Evolutionary conservation across 768 basidiomycete species (phyloP).

Genomic region (Lactarius hatsudake): DNA sequence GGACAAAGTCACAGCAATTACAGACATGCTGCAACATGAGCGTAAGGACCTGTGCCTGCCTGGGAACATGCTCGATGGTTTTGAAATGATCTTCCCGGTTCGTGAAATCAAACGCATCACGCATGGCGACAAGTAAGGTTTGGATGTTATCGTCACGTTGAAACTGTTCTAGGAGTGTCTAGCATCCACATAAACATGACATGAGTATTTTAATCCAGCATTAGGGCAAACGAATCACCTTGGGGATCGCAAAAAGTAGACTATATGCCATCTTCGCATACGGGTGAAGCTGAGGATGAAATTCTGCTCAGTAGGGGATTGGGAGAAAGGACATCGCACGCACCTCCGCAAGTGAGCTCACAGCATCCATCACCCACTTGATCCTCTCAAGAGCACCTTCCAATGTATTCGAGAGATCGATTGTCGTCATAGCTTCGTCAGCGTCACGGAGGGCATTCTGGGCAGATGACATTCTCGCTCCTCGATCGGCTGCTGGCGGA

Average conservation of each 20-base stretch:
- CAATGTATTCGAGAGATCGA: not conserved
- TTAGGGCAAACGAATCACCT: not conserved
- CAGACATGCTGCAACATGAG: not conserved
- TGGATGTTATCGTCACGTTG: not conserved
- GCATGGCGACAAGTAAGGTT: not conserved
- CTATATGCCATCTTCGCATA: not conserved
- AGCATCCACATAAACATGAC: not conserved
- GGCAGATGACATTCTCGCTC: not conserved
- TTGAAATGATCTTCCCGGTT: not conserved
- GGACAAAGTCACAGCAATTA: not conserved
- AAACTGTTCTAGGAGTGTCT: not conserved
- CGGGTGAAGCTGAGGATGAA: not conserved
- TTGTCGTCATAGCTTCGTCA: not conserved
- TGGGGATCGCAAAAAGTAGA: not conserved
- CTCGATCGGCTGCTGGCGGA: not conserved
- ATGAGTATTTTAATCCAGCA: not conserved
- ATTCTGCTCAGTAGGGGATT: not conserved
- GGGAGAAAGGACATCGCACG: not conserved
- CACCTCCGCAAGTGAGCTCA: not conserved
- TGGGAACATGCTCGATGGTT: not conserved
- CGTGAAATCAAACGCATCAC: not conserved
- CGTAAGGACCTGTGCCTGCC: not conserved
- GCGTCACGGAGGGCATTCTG: not conserved
- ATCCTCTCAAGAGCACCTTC: not conserved
- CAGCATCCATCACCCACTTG: not conserved